A percentile compares a stretch with the other conserved stretches of the same genome.
Conservation (phyloP, 768 basidiomycete genomes). For the Pulveroboletus ravenelii region DNA sequence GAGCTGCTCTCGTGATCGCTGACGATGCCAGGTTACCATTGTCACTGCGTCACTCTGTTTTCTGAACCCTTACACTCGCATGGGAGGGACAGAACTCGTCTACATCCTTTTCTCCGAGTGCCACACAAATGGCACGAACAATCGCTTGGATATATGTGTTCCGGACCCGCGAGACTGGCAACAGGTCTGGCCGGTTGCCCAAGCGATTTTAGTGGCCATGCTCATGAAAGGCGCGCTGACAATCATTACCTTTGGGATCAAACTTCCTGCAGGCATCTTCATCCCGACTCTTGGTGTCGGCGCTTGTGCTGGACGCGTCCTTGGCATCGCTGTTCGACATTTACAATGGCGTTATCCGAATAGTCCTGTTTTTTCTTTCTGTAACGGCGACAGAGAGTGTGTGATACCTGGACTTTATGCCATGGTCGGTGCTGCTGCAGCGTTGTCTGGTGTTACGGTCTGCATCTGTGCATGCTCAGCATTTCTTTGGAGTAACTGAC, state of each 20-base stretch:
- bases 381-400: constrained; percentile 64
- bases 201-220: constrained; percentile 69
- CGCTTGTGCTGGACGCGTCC: constrained; percentile 84
- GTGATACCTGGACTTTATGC: constrained; percentile 89
- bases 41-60: constrained; percentile 77
- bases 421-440: constrained; percentile 94
- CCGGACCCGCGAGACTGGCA: constrained; percentile 50
- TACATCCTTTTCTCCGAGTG: constrained; percentile 92
- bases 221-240: constrained; percentile 78
- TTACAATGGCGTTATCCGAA: constrained; percentile 60
- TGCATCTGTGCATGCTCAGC: constrained; percentile 1
- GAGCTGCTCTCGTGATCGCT: constrained; percentile 6
- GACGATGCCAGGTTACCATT: constrained; percentile 57
- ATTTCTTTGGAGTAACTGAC: constrained; percentile 3
- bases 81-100: constrained; percentile 95
- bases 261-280: constrained; percentile 90
- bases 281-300: constrained; percentile 94
- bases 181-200: constrained; percentile 59
- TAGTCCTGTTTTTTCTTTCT: constrained; percentile 57
- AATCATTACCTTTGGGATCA: constrained; percentile 89
- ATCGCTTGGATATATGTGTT: constrained; percentile 67
- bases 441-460: constrained; percentile 93
- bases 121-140: constrained; percentile 47
- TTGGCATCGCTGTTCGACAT: constrained; percentile 80
- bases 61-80: constrained; percentile 83